Base-by-base conservation (phyloP, 768 basidiomycete genomes). In the Boletellus ananas region DNA sequence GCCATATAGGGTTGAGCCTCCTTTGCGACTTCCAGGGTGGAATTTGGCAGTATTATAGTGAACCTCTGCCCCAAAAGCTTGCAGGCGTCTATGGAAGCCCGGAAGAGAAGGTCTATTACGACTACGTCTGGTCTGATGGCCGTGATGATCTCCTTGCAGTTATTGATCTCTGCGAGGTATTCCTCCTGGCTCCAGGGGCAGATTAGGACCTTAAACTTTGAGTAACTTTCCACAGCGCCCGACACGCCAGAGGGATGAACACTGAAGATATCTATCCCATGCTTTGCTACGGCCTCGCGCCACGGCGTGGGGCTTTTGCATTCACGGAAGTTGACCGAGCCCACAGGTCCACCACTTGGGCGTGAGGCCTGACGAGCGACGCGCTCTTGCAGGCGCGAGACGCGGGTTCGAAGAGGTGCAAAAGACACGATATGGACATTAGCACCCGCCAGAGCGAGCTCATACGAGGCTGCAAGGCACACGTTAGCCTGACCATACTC, bases 341-440 rank as follows among this genome's bases (percentile, higher is more conserved):
- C 57, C 0, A 17, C 3, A 20, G n/a, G 18, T 21, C 31, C 29
- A 29, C 43, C 29, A 7, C 23, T 16, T 2, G 34, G 34, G 34
- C 16, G n/a, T 4, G 39, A 34, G 16, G 47, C 20, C 11, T 40
- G 17, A 16, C 17, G 42, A 21, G 3, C n/a, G 20, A 54, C 9
- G 42, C 44, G 42, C 20, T 51, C 57, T 41, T 46, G 49, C 20
- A 58, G 20, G 18, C 38, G 43, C 8, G 16, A 21, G n/a, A 58
- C 20, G 25, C 57, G 52, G 20, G 37, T 6, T 41, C 20, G 12
- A 34, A 58, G 56, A 2, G 57, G 10, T 31, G 44, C 16, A 9
- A 55, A 58, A 14, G 49, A 58, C 2, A 52, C 49, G 4, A 58
- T 44, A 20, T n/a, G 16, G 13, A 58, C 47, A 21, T 55, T 37